A percentile compares a stretch with the other conserved stretches of the same genome.
phyloP scores from a whole-genome alignment of 257 asterid species.

The Nicotiana tomentosiformis region DNA sequence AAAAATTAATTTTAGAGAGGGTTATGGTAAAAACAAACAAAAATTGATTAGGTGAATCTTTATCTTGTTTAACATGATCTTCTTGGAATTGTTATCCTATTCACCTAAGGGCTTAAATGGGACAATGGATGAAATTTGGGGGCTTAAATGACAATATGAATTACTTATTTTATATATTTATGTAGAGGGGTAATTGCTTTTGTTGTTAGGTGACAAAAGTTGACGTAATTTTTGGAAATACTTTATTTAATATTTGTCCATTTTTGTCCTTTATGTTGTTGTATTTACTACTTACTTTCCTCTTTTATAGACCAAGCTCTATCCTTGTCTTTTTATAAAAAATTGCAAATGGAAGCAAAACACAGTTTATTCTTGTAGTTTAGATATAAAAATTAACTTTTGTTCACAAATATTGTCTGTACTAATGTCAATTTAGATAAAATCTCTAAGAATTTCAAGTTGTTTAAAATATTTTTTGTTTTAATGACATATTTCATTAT shows the following conservation, averaged over 20 bases:
- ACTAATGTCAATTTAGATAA: too few species aligned
- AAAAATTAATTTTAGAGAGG: conserved; percentile 18
- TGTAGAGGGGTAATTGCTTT: not conserved
- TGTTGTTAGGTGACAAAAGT: conserved; percentile 4
- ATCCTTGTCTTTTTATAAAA: not conserved
- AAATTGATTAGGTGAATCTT: conserved; percentile 17
- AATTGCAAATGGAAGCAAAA: not conserved
- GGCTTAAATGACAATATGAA: not conserved
- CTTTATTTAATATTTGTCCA: not conserved
- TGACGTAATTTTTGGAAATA: not conserved
- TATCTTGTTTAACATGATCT: conserved; percentile 4
- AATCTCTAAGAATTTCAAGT: too few species aligned
- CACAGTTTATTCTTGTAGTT: too few species aligned
- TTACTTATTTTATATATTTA: not conserved
- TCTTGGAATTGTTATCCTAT: not conserved
- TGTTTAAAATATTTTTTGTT: too few species aligned
- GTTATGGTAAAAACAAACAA: conserved; percentile 29
- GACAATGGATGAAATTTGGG: not conserved
- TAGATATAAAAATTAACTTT: too few species aligned
- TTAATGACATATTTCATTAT: too few species aligned
- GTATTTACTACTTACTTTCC: not conserved
- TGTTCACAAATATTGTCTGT: too few species aligned
- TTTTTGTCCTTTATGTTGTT: not conserved
- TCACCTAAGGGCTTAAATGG: not conserved
- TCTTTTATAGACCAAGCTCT: not conserved